Conservation (phyloP, 2,329 filamentous ascomycete genomes). For the Fusarium sp. region DNA sequence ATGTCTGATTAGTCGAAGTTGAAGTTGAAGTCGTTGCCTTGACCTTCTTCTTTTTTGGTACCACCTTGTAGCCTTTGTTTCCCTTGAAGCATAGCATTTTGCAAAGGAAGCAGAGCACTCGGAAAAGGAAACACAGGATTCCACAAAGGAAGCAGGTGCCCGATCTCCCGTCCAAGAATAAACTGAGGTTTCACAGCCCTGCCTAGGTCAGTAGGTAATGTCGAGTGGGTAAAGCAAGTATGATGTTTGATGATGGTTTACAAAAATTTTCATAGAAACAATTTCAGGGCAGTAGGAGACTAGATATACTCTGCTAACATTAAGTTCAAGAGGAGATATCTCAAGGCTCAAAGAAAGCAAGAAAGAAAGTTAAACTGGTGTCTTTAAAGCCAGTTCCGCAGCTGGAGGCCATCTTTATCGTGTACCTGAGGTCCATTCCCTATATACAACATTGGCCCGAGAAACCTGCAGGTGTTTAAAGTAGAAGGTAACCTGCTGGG, state of each 20-base stretch:
- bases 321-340: background rate
- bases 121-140: background rate
- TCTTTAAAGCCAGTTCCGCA: background rate
- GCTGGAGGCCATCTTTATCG: background rate
- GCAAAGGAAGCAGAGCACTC: background rate
- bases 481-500: background rate
- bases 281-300: background rate
- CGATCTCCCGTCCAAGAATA: background rate
- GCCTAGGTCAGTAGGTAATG: background rate
- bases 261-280: background rate
- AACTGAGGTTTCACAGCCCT: background rate
- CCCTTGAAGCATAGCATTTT: conserved; percentile 42
- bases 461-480: background rate
- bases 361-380: background rate
- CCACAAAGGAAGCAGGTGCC: background rate
- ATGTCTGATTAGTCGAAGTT: background rate
- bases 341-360: background rate
- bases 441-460: background rate
- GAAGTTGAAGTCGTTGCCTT: conserved; percentile 3
- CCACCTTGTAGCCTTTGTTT: conserved; percentile 37
- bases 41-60: conserved; percentile 33
- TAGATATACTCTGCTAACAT: background rate
- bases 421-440: background rate
- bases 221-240: background rate
- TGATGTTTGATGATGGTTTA: background rate